phyloP scores from a whole-genome alignment of 2,329 filamentous ascomycete genomes.

The Ophiostoma triangulosporum region DNA sequence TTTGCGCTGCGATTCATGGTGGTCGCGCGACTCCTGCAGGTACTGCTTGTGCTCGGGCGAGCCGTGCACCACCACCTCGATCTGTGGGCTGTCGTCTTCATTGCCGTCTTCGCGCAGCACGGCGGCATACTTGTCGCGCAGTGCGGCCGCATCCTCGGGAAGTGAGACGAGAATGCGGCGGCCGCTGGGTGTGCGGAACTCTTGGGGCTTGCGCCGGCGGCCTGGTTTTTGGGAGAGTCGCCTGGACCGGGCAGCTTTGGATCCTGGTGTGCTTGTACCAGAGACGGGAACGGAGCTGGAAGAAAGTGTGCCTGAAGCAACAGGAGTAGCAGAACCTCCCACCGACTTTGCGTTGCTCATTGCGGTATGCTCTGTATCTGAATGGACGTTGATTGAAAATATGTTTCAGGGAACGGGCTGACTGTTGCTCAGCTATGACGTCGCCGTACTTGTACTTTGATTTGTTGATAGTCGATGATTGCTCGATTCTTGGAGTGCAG shows the following conservation, averaged over 20 bases:
- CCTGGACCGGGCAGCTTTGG: background rate
- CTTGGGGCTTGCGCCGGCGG: conserved; percentile 28
- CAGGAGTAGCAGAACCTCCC: background rate
- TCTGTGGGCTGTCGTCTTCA: conserved; percentile 21
- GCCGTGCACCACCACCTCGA: conserved; percentile 46
- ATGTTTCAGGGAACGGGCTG: too few species aligned
- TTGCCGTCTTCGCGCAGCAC: conserved; percentile 12
- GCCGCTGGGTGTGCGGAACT: conserved; percentile 42
- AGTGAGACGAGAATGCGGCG: conserved; percentile 41
- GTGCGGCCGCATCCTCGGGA: conserved; percentile 38
- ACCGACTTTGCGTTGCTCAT: background rate
- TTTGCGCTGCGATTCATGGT: conserved; percentile 36
- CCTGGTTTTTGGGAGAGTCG: background rate
- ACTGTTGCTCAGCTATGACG: too few species aligned
- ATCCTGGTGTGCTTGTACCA: conserved; percentile 1
- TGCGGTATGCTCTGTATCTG: background rate
- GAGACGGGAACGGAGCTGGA: conserved; percentile 1
- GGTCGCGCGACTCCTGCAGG: conserved; percentile 35
- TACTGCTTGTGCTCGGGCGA: conserved; percentile 32
- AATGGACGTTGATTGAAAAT: too few species aligned
- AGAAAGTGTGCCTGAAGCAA: background rate
- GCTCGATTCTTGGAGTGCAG: too few species aligned
- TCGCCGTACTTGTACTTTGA: too few species aligned
- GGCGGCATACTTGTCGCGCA: conserved; percentile 30
- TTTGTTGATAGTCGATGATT: too few species aligned